Percentiles rank a stretch among this genome's conserved stretches.
Conservation (phyloP, 345 rosid species). For the Lepidium sativum region DNA sequence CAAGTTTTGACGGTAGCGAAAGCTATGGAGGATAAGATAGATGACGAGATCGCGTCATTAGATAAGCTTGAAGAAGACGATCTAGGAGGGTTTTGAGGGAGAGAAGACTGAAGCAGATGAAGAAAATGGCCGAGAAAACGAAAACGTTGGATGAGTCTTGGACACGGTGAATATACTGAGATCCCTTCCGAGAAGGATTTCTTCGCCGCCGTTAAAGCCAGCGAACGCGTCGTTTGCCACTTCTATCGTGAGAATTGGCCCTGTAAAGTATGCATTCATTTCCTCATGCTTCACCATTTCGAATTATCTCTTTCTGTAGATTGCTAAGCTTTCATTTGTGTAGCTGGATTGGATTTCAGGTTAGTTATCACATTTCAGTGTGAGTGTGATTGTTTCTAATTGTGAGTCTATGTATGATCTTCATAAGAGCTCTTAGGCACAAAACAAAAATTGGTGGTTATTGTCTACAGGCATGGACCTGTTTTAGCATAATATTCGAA, state of each 20-base stretch:
- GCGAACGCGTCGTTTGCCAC: constrained; percentile 94
- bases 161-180: constrained; percentile 89
- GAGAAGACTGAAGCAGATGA: constrained; percentile 81
- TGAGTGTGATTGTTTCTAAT: not conserved
- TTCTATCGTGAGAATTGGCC: constrained; percentile 99
- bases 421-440: not conserved
- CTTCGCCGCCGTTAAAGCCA: constrained; percentile 75
- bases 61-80: constrained; percentile 85
- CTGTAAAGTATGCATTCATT: constrained; percentile 51
- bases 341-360: not conserved
- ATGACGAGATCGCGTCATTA: constrained; percentile 76
- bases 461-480: not conserved
- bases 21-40: constrained; percentile 86
- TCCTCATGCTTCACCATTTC: not conserved
- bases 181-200: constrained; percentile 80
- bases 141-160: constrained; percentile 90
- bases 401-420: not conserved
- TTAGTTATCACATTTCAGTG: not conserved
- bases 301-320: not conserved
- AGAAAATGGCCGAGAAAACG: constrained; percentile 92
- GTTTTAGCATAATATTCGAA: not conserved
- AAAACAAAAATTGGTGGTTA: not conserved
- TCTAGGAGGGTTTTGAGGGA: constrained; percentile 76
- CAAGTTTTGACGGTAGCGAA: constrained; percentile 78
- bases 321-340: not conserved